Conservation (phyloP, 2,329 filamentous ascomycete genomes). For the Davidsoniella neocaledoniae region DNA sequence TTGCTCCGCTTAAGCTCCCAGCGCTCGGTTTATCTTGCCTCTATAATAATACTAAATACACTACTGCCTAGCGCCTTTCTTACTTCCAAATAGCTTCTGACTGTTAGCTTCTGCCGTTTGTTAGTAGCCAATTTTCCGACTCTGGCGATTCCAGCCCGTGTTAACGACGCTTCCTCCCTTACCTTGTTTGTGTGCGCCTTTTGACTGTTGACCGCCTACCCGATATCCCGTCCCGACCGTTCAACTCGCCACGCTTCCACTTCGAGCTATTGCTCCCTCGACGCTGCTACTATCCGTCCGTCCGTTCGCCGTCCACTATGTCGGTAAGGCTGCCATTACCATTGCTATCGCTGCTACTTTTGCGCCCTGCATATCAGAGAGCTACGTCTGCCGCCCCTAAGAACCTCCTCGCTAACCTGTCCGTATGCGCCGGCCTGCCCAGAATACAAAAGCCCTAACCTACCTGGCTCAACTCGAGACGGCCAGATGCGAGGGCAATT, state of each 20-base stretch:
- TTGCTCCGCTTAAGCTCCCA: too few relatives aligned
- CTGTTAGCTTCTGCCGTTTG: not conserved
- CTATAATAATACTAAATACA: not conserved
- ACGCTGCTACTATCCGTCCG: not conserved
- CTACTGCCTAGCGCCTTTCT: not conserved
- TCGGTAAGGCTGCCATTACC: constrained; percentile 7
- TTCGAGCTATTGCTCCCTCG: not conserved
- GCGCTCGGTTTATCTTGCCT: too few relatives aligned
- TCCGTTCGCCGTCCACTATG: not conserved
- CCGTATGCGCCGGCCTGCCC: not conserved
- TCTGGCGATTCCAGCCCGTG: not conserved
- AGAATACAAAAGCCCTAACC: constrained; percentile 50
- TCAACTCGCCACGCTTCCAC: not conserved
- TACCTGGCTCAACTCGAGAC: constrained; percentile 73
- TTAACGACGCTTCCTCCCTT: not conserved
- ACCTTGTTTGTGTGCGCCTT: not conserved
- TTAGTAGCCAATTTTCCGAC: not conserved
- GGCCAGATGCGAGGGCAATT: constrained; percentile 74
- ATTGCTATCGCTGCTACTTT: not conserved
- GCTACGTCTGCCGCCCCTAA: not conserved
- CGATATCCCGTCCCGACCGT: not conserved
- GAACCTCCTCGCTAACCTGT: not conserved
- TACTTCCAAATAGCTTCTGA: not conserved
- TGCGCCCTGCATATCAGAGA: not conserved
- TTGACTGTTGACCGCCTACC: not conserved